Percentiles rank a stretch among this genome's conserved stretches.
Evolutionary conservation across 352 stramenopile genomes (phyloP).

Genomic region (Phytophthora agathidicida): DNA sequence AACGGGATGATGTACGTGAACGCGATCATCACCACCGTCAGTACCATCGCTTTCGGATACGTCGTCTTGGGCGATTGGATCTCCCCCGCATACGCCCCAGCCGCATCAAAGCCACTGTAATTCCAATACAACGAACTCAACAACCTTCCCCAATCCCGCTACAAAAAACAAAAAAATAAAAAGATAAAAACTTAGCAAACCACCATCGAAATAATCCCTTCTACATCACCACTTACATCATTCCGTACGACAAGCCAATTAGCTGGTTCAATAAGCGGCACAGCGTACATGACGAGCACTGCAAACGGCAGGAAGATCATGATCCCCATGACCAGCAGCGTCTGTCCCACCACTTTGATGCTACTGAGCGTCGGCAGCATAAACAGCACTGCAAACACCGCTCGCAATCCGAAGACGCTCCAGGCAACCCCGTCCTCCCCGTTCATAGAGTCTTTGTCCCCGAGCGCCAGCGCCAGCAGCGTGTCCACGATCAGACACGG

Average conservation of each 20-base stretch:
- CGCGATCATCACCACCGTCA: conserved; percentile 77
- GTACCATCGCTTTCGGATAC: conserved; percentile 79
- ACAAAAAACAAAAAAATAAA: conserved; percentile 6
- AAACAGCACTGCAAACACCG: conserved; percentile 63
- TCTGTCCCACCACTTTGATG: conserved; percentile 76
- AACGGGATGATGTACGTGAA: conserved; percentile 82
- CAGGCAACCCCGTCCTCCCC: conserved; percentile 25
- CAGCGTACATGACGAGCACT: conserved; percentile 52
- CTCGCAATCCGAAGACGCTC: conserved; percentile 52
- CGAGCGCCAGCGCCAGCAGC: conserved; percentile 40
- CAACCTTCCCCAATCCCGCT: conserved; percentile 68
- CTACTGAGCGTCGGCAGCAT: conserved; percentile 75
- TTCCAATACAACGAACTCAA: conserved; percentile 85
- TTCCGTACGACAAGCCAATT: conserved; percentile 77
- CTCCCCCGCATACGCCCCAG: conserved; percentile 73
- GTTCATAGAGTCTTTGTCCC: conserved; percentile 30
- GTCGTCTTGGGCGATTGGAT: conserved; percentile 73
- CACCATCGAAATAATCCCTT: not conserved
- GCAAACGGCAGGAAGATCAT: conserved; percentile 76
- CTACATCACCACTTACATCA: conserved; percentile 38
- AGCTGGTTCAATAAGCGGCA: conserved; percentile 63
- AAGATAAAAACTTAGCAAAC: not conserved
- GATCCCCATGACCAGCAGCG: conserved; percentile 62
- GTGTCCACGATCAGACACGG: conserved; percentile 85
- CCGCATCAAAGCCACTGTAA: conserved; percentile 81